Base-by-base conservation (phyloP, 2,329 filamentous ascomycete genomes). In the Fusarium euwallaceae region DNA sequence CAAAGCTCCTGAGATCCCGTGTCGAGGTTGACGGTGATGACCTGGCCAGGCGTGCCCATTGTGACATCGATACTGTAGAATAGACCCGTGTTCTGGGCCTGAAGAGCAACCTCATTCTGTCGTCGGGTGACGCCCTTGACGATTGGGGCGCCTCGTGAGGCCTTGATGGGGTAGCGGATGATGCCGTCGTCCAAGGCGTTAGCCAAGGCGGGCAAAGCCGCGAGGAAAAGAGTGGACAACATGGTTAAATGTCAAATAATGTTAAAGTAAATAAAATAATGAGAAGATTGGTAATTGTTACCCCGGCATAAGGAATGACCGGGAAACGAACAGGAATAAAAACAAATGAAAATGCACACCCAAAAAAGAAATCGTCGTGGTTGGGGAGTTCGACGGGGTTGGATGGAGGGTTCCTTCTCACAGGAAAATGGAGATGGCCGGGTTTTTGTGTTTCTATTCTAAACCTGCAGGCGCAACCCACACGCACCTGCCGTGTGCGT, bases 1-100 rank as follows among this genome's bases (percentile, higher is more conserved):
- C 84, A 86, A 6, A 85, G 79, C 72, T 86, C 84, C 10, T 80
- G 78, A 5, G 84, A 85, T 17, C 83, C 83, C 0, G 84, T 86
- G 67, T 86, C 84, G 59, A 86, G 80, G 69, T 83, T 80, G 69
- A 86, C 82, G 37, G 78, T 82, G 53, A 86, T 82, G 5, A 73
- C 64, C 65, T 85, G 83, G 6, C 79, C 78, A 6, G 84, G 84
- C 0, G 81, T 84, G 10, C 84, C 84, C 39, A 86, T 75, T 14
- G 71, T 68, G 22, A 86, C 67, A 17, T 84, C 81, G 55, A 85
- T 83, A 43, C 81, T 83, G 77, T 86, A 84, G 65, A 82, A 81
- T 68, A 81, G 82, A 10, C 81, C 82, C 27, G 75, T 78, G 66
- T 78, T 73, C 45, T 81, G 79, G 7, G 73, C 68, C 16, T 65